Evolutionary conservation across 768 basidiomycete genomes (phyloP), one percentile per base, ranked within the genome.

Genomic region (Cystofilobasidium capitatum): DNA sequence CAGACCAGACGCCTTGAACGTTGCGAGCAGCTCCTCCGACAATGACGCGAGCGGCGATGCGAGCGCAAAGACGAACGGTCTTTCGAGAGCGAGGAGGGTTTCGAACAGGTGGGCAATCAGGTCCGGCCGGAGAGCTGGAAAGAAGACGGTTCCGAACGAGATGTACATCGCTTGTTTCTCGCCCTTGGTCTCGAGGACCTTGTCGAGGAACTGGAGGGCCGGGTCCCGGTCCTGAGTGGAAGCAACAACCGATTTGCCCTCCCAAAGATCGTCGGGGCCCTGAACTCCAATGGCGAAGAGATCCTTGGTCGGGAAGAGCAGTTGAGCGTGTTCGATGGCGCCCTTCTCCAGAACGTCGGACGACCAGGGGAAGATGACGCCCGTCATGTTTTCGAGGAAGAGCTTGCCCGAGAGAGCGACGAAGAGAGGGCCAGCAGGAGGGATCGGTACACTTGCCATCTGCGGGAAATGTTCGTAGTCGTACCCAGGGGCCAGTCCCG

Each of bases 1-100:
- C 36, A 26, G 2, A 33, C 55, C 55, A 16, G 55, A 57, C 13
- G 3, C 3, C 55, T 57, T 57, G 55, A 57, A 13, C 55, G 29
- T 29, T 33, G 31, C 55, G 8, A 13, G 10, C 13, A 57, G 24
- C 13, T 29, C 26, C 3, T 33, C 55, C 13, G 26, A 2, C 13
- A 57, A 17, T 8, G 24, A 1, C 9, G 55, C 55, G 29, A 57
- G 22, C 2, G 55, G 55, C 26, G 55, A 57, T 1, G 55, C 55
- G 55, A 57, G 55, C 24, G 55, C 55, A 22, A 57, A 57, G 29
- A 57, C 55, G 55, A 57, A 57, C 10, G 55, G 55, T 26, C 31
- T 33, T 16, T 26, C 55, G n/a, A n/a, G n/a, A n/a, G n/a, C n/a
- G 29, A 57, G 55, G 7, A 57, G 55, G 29, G 55, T 57, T 17